Evolutionary conservation across 2,329 filamentous ascomycete genomes (phyloP), one percentile per base, ranked within the genome.

Genomic region (Niveomyces coronatus): DNA sequence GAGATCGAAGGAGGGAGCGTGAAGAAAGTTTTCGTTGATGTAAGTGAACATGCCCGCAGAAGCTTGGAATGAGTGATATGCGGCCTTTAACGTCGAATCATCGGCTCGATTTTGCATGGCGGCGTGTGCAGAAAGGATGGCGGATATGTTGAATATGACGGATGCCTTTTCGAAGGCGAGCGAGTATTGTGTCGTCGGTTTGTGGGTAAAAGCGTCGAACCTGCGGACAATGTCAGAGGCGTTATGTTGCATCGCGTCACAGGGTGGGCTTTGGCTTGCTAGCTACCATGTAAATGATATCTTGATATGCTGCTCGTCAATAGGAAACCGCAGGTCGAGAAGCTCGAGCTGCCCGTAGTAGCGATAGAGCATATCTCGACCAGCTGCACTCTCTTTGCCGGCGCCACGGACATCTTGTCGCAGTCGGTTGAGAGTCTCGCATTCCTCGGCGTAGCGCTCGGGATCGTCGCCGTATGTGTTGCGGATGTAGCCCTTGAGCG

Each of bases 11-110:
- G 88, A 95, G 1, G 93, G 91, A 2, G 91, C 91, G 53, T 98
- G 91, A 24, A 98, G 68, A 57, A 98, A 98, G 64, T 98, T 98
- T 64, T 98, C 91, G 62, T 98, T 98, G 66, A 98, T 98, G 54
- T 98, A 98, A 37, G 89, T 96, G 61, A 96, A 98, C 91, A 98
- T 98, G 65, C 91, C 91, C 9, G 91, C 91, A 7, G 89, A 88
- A 28, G 91, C 91, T 61, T 98, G 91, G 65, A 96, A 96, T 15
- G 88, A 95, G 61, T 98, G 89, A 57, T 96, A 98, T 14, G 91
- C 86, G 11, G 87, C 89, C 65, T 98, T 98, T 56, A 96, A 74
- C 23, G 89, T 89, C 5, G 83, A 74, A 54, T 98, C 91, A 56
- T 96, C 88, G 46, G 84, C 83, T 35, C 91, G 79, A 49, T 91